These are phyloP conservation scores for Kalmusia sp. DNA, from an alignment of 2,329 filamentous ascomycete genomes.

Conservation along the genomic window DNA sequence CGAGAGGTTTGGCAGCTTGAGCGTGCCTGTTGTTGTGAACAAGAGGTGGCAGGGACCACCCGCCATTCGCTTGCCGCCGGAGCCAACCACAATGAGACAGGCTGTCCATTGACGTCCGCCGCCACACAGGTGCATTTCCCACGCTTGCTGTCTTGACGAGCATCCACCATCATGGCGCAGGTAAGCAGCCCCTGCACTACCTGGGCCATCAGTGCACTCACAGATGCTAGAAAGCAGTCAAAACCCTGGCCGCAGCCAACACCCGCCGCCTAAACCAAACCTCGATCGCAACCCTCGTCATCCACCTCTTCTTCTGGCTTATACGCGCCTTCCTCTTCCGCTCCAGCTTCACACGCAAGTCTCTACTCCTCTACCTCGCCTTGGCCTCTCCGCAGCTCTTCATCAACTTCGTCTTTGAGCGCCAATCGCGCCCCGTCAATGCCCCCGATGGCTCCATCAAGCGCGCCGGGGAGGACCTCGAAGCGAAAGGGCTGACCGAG, in stretches of 20 bases:
- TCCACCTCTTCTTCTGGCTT: slow-evolving; percentile 79
- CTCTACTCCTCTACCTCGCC: slow-evolving; percentile 70
- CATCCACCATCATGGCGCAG: slow-evolving; percentile 29
- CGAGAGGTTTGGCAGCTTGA: slow-evolving; percentile 27
- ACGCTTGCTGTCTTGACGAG: not conserved
- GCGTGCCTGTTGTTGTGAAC: slow-evolving; percentile 33
- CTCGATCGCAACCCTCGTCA: slow-evolving; percentile 74
- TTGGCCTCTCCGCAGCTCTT: slow-evolving; percentile 77
- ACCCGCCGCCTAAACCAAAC: slow-evolving; percentile 78
- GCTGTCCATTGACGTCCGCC: not conserved
- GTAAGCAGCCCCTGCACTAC: slow-evolving; percentile 15
- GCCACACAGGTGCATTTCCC: not conserved
- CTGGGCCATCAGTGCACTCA: not conserved
- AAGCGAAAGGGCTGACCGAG: slow-evolving; percentile 87
- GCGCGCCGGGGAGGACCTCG: slow-evolving; percentile 84
- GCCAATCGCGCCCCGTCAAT: slow-evolving; percentile 79
- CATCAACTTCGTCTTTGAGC: slow-evolving; percentile 87
- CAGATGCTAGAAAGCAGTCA: slow-evolving; percentile 56
- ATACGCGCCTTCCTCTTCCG: slow-evolving; percentile 71
- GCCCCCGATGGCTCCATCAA: slow-evolving; percentile 68
- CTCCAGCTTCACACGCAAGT: slow-evolving; percentile 60
- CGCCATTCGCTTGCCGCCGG: slow-evolving; percentile 10
- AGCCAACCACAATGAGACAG: slow-evolving; percentile 12
- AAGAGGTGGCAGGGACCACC: slow-evolving; percentile 24
- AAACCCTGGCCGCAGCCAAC: slow-evolving; percentile 79